A percentile compares a stretch with the other conserved stretches of the same genome.
phyloP scores from a whole-genome alignment of 352 stramenopile species.

The Pythium guiyangense region DNA sequence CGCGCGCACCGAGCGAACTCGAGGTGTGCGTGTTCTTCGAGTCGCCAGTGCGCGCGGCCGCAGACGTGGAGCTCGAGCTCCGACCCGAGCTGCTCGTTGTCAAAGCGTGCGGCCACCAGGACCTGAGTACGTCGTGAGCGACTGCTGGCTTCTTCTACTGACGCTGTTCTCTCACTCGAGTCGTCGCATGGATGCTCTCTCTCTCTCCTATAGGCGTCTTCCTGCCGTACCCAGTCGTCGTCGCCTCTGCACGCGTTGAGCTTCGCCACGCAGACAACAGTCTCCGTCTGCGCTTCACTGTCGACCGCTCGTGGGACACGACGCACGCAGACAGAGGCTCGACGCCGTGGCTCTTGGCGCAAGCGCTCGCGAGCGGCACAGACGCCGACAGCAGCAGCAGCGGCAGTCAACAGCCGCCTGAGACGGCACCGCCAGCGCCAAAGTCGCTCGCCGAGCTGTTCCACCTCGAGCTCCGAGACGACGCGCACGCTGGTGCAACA shows the following conservation, averaged over 20 bases:
- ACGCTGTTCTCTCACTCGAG: not conserved
- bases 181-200: not conserved
- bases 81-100: conserved; percentile 41
- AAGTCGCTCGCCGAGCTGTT: conserved; percentile 72
- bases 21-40: conserved; percentile 37
- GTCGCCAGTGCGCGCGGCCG: conserved; percentile 18
- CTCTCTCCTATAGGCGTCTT: conserved; percentile 33
- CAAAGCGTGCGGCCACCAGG: conserved; percentile 38
- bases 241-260: conserved; percentile 25
- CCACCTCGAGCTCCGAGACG: conserved; percentile 30
- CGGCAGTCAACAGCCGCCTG: not conserved
- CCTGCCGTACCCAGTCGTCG: conserved; percentile 58
- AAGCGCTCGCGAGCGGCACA: conserved; percentile 34
- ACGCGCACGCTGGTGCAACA: not conserved
- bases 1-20: conserved; percentile 26
- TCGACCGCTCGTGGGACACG: conserved; percentile 57
- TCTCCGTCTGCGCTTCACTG: conserved; percentile 27
- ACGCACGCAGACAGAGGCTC: conserved; percentile 46
- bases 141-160: not conserved
- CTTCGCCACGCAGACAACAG: conserved; percentile 30
- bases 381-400: conserved; percentile 6
- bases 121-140: conserved; percentile 32
- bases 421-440: conserved; percentile 10
- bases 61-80: conserved; percentile 47
- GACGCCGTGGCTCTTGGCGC: conserved; percentile 57